These are phyloP conservation scores for Cryptococcus sp. DNA, from an alignment of 1,284 basidiomycete genomes.

Conservation along the genomic window DNA sequence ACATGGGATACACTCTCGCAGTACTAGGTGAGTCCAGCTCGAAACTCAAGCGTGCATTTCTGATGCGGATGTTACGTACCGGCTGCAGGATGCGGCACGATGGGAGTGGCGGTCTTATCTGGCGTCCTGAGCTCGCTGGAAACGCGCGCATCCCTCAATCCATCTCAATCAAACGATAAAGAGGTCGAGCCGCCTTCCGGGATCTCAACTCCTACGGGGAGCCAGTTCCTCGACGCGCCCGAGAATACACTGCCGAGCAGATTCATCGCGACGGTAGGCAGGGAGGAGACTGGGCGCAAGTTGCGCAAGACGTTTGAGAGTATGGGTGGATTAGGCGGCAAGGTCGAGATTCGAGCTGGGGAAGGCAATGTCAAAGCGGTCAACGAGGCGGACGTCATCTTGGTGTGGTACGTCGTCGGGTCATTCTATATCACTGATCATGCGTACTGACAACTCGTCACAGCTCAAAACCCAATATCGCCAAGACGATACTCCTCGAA, in stretches of 20 bases:
- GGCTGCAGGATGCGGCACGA: slow-evolving; percentile 87
- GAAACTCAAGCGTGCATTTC: slow-evolving; percentile 6
- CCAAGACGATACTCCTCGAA: slow-evolving; percentile 71
- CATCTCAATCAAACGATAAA: slow-evolving; percentile 13
- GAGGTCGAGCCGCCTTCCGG: slow-evolving; percentile 73
- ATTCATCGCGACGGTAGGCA: slow-evolving; percentile 85
- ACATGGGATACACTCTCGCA: slow-evolving; percentile 57
- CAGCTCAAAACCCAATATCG: slow-evolving; percentile 93
- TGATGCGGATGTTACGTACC: slow-evolving; percentile 8
- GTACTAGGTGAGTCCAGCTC: slow-evolving; percentile 49
- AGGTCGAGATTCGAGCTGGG: slow-evolving; percentile 69
- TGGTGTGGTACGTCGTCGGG: slow-evolving; percentile 69
- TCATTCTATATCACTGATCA: not conserved
- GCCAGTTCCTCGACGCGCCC: slow-evolving; percentile 52
- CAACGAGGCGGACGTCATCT: slow-evolving; percentile 74
- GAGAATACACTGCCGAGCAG: slow-evolving; percentile 72
- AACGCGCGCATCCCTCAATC: slow-evolving; percentile 35
- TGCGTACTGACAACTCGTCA: too few relatives aligned
- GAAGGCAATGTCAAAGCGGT: slow-evolving; percentile 73
- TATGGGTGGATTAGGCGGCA: slow-evolving; percentile 60
- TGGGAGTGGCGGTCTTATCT: slow-evolving; percentile 95
- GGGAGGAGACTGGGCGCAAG: slow-evolving; percentile 73
- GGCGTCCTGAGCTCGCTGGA: slow-evolving; percentile 56
- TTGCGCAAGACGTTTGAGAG: slow-evolving; percentile 66
- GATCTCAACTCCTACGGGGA: slow-evolving; percentile 69